A percentile compares a stretch with the other conserved stretches of the same genome.
phyloP scores from a whole-genome alignment of 2,329 filamentous ascomycete genomes.

The Fusarium sp. region DNA sequence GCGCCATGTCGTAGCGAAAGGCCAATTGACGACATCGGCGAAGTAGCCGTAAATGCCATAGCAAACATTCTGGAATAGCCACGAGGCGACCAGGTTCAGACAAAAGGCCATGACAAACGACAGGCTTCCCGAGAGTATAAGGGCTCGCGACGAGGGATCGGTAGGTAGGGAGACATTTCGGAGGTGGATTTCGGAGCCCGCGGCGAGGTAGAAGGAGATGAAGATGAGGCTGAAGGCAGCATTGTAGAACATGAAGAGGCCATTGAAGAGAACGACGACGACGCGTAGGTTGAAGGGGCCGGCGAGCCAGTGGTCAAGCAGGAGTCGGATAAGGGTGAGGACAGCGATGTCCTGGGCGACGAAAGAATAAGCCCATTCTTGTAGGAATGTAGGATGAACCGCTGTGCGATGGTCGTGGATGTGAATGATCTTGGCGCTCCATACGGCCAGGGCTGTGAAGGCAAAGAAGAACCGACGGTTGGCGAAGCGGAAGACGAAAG shows the following conservation, averaged over 20 bases:
- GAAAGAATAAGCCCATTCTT: constrained; percentile 47
- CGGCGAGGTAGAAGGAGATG: constrained; percentile 49
- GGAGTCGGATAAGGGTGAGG: constrained; percentile 47
- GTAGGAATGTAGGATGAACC: constrained; percentile 27
- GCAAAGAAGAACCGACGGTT: constrained; percentile 50
- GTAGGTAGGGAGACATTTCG: constrained; percentile 48
- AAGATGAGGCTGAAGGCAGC: constrained; percentile 19
- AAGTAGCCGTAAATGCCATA: constrained; percentile 35
- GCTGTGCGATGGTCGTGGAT: constrained; percentile 48
- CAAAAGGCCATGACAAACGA: constrained; percentile 39
- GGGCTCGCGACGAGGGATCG: constrained; percentile 47
- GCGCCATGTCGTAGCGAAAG: constrained; percentile 20
- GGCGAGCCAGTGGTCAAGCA: constrained; percentile 45
- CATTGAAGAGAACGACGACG: constrained; percentile 8
- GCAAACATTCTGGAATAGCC: constrained; percentile 44
- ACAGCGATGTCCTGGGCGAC: constrained; percentile 50
- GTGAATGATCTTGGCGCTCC: constrained; percentile 49
- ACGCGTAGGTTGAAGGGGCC: constrained; percentile 17
- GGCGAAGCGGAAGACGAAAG: constrained; percentile 38
- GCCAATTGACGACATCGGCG: constrained; percentile 45
- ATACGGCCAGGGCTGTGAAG: constrained; percentile 46
- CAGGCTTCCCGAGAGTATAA: constrained; percentile 48
- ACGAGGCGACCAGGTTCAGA: constrained; percentile 30
- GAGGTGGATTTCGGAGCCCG: constrained; percentile 52
- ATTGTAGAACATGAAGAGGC: constrained; percentile 30